A percentile compares a stretch with the other conserved stretches of the same genome.
Evolutionary conservation across 208 protist species (phyloP).

Genomic region (Crithidia fasciculata): DNA sequence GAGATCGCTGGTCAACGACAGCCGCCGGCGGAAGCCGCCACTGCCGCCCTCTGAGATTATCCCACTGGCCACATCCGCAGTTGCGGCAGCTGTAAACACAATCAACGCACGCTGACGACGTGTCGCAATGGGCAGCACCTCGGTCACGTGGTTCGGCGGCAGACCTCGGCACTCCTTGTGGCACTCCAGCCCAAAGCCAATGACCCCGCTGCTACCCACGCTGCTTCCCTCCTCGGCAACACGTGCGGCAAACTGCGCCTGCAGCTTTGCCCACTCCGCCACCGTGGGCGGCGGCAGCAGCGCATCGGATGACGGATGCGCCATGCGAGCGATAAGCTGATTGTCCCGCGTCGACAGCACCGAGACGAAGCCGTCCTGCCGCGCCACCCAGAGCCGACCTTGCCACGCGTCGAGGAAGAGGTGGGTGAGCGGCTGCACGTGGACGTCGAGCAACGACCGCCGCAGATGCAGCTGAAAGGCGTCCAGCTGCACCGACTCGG

Average conservation of each 20-base stretch:
- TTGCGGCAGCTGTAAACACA: constrained; percentile 9
- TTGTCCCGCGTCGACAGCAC: constrained; percentile 78
- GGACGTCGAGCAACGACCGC: constrained; percentile 66
- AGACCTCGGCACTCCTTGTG: constrained; percentile 67
- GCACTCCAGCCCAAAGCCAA: constrained; percentile 47
- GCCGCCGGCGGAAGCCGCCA: neutral
- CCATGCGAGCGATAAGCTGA: constrained; percentile 61
- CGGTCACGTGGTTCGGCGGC: constrained; percentile 55
- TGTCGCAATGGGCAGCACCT: constrained; percentile 50
- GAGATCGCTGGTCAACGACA: neutral
- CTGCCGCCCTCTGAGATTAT: too few relatives aligned
- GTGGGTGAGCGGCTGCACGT: constrained; percentile 73
- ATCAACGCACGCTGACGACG: constrained; percentile 41
- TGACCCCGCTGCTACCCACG: neutral
- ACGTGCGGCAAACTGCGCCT: constrained; percentile 25
- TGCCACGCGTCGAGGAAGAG: constrained; percentile 69
- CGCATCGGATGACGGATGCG: constrained; percentile 66
- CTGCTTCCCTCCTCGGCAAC: constrained; percentile 7
- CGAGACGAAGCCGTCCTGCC: constrained; percentile 76
- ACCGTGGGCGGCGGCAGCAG: constrained; percentile 55
- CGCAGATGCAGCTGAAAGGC: constrained; percentile 56
- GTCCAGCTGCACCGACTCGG: constrained; percentile 28
- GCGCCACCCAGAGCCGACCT: constrained; percentile 69
- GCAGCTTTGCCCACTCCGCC: constrained; percentile 54
- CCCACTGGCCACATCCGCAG: too few relatives aligned